Conservation (phyloP, 306 rosid species). For the Heteromeles arbutifolia region DNA sequence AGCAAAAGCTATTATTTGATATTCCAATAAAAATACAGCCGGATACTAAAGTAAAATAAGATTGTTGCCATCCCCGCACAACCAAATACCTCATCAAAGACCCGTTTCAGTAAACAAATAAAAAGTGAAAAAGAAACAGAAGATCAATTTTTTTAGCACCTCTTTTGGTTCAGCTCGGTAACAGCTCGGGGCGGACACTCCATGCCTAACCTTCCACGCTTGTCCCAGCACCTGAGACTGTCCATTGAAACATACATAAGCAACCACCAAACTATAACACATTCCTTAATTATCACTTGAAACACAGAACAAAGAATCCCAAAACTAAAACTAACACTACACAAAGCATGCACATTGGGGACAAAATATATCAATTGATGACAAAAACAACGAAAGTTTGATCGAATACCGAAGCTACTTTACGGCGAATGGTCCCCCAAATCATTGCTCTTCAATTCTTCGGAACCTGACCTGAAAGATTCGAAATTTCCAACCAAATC, state of each 20-base stretch:
- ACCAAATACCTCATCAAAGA: background rate
- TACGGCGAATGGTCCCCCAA: slow-evolving; percentile 41
- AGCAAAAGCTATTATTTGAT: background rate
- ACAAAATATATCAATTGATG: background rate
- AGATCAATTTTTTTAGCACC: slow-evolving; percentile 8
- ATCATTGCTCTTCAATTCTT: slow-evolving; percentile 29
- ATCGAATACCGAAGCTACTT: slow-evolving; percentile 30
- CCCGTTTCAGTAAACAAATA: background rate
- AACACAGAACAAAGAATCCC: background rate
- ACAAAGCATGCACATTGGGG: background rate
- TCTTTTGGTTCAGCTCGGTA: slow-evolving; percentile 9
- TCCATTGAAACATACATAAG: slow-evolving; percentile 7
- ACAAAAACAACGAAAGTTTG: background rate
- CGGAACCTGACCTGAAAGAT: slow-evolving; percentile 8
- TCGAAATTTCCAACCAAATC: background rate
- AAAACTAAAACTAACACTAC: background rate
- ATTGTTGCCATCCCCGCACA: background rate
- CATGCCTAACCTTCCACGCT: slow-evolving; percentile 20
- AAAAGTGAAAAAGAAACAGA: background rate
- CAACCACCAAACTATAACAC: background rate
- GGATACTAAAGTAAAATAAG: background rate
- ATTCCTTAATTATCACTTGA: background rate
- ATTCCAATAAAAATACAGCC: background rate
- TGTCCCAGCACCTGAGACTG: slow-evolving; percentile 25
- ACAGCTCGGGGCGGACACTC: slow-evolving; percentile 4